A percentile compares a stretch with the other conserved stretches of the same genome.
These are phyloP conservation scores for Syncephalastrum contaminatum DNA, from an alignment of 371 early-diverging fungal species.

Conservation along the genomic window DNA sequence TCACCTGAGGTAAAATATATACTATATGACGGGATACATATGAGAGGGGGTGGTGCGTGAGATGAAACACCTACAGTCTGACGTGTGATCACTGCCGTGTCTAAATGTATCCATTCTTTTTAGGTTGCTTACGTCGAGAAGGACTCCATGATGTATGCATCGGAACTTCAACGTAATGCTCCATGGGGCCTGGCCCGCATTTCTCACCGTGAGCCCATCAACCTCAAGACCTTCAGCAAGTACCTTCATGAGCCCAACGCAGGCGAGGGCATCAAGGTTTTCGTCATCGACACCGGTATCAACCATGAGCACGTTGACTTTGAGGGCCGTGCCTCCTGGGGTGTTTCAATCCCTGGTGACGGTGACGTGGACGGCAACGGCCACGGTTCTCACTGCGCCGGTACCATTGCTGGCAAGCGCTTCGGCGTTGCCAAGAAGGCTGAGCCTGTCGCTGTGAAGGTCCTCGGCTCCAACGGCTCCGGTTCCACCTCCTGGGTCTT, in stretches of 20 bases:
- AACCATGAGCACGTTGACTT: constrained; percentile 79
- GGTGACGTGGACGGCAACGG: constrained; percentile 77
- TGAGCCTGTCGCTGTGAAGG: constrained; percentile 90
- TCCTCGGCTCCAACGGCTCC: constrained; percentile 81
- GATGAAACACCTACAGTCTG: background rate
- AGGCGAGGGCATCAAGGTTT: constrained; percentile 81
- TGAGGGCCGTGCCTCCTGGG: constrained; percentile 83
- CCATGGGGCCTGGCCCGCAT: constrained; percentile 93
- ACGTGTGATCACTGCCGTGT: background rate
- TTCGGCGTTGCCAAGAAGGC: constrained; percentile 95
- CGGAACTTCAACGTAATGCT: constrained; percentile 69
- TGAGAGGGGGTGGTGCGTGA: background rate
- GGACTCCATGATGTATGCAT: constrained; percentile 81
- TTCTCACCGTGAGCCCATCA: constrained; percentile 70
- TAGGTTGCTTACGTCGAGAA: constrained; percentile 87
- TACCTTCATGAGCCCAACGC: constrained; percentile 72
- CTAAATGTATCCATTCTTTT: background rate
- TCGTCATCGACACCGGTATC: constrained; percentile 89
- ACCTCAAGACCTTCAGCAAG: constrained; percentile 68
- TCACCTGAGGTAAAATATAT: constrained; percentile 39
- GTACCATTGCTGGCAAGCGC: constrained; percentile 85
- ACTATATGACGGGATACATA: background rate
- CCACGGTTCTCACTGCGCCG: constrained; percentile 94
- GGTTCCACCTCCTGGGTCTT: constrained; percentile 80
- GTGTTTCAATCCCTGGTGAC: constrained; percentile 65